Conservation (phyloP, 306 rosid species). For the Glycyrrhiza uralensis region DNA sequence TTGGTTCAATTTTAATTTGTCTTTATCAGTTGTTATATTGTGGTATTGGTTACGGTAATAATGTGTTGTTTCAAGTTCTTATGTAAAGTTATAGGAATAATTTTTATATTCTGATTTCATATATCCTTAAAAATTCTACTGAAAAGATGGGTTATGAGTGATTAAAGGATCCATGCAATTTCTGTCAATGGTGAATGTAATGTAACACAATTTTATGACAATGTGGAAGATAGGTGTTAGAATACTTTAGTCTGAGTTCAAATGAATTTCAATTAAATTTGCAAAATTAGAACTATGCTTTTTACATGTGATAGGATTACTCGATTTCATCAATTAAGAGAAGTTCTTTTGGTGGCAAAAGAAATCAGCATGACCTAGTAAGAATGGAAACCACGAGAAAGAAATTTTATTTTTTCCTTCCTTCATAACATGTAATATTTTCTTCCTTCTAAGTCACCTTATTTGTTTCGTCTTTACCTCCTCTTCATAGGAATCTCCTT, state of each 20-base stretch:
- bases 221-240: background rate
- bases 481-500: slow-evolving; percentile 59
- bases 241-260: background rate
- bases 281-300: background rate
- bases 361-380: slow-evolving; percentile 47
- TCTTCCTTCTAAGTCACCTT: slow-evolving; percentile 11
- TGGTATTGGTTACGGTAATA: background rate
- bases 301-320: slow-evolving; percentile 56
- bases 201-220: background rate
- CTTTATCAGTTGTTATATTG: background rate
- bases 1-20: background rate
- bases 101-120: background rate
- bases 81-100: background rate
- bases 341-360: slow-evolving; percentile 54
- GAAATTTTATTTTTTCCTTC: slow-evolving; percentile 19
- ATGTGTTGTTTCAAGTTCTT: background rate
- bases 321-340: slow-evolving; percentile 66
- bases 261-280: background rate
- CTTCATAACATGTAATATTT: slow-evolving; percentile 20
- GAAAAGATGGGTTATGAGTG: background rate
- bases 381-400: slow-evolving; percentile 35
- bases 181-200: background rate
- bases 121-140: background rate
- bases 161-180: background rate
- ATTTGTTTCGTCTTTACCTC: slow-evolving; percentile 18